A percentile compares a stretch with the other conserved stretches of the same genome.
These are phyloP conservation scores for Chrysanthemum lavandulifolium DNA, from an alignment of 129 eudicot species.

Conservation along the genomic window DNA sequence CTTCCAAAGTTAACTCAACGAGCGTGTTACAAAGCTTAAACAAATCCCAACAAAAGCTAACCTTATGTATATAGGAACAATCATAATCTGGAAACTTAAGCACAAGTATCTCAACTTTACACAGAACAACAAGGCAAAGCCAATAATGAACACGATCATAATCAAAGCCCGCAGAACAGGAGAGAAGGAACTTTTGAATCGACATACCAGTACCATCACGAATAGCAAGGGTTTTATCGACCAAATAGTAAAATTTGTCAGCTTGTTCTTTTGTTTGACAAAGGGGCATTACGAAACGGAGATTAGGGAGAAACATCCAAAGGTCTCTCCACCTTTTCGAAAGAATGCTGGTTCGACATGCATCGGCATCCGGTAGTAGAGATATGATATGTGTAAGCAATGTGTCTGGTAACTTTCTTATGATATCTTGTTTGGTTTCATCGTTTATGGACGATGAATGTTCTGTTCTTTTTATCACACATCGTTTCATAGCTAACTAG, in stretches of 20 bases:
- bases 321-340: conserved; percentile 22
- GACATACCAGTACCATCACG: conserved; percentile 17
- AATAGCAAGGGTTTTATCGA: conserved; percentile 18
- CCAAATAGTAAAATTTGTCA: conserved; percentile 13
- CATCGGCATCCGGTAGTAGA: background rate
- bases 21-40: conserved; percentile 8
- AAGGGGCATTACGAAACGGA: conserved; percentile 12
- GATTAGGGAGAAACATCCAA: conserved; percentile 19
- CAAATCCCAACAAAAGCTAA: conserved; percentile 23
- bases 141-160: conserved; percentile 21
- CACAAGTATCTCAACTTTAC: conserved; percentile 14
- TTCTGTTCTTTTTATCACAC: no score
- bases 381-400: no score
- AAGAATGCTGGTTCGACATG: conserved; percentile 16
- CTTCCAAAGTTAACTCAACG: conserved; percentile 26
- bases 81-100: conserved; percentile 23
- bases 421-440: no score
- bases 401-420: no score
- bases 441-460: no score
- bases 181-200: conserved; percentile 11
- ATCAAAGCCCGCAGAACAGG: conserved; percentile 14
- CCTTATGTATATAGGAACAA: background rate
- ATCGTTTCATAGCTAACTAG: no score
- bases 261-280: background rate
- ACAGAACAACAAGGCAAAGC: background rate